These are phyloP conservation scores for Papiliotrema laurentii DNA, from an alignment of 1,284 basidiomycete species.

Conservation along the genomic window DNA sequence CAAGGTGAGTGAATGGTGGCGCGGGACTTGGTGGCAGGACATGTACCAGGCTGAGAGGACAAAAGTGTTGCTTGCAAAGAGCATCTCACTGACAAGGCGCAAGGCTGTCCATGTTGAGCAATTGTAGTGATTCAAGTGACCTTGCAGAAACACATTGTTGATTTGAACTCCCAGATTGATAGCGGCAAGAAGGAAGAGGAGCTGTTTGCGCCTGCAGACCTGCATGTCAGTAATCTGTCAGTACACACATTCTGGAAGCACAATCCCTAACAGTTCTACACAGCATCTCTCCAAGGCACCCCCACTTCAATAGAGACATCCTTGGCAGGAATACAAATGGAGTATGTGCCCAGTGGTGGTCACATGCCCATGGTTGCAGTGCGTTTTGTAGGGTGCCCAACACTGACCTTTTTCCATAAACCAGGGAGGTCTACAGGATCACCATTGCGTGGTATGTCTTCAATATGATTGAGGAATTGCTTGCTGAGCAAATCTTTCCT, in stretches of 20 bases:
- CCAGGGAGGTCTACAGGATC: conserved; percentile 13
- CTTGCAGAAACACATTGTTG: background rate
- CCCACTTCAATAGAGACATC: too few relatives aligned
- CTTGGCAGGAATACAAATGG: too few relatives aligned
- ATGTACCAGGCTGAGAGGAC: conserved; percentile 2
- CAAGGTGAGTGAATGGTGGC: conserved; percentile 9
- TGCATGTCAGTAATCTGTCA: background rate
- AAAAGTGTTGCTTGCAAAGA: conserved; percentile 8
- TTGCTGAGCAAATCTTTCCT: conserved; percentile 6
- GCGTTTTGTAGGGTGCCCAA: too few relatives aligned
- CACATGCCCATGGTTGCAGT: too few relatives aligned
- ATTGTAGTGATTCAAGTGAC: background rate
- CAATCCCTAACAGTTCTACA: too few relatives aligned
- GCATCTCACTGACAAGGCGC: background rate
- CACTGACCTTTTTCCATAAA: conserved; percentile 25
- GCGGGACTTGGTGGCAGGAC: conserved; percentile 6
- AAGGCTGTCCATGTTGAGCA: conserved; percentile 1
- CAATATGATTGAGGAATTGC: conserved; percentile 10
- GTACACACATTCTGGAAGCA: background rate
- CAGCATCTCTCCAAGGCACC: too few relatives aligned
- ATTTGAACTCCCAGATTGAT: conserved; percentile 4
- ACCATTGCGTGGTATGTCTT: conserved; percentile 11
- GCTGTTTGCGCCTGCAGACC: conserved; percentile 1
- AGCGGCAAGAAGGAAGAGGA: conserved; percentile 3
- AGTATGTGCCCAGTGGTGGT: too few relatives aligned